Evolutionary conservation across 768 basidiomycete genomes (phyloP).

Genomic region (Sarcomyxa edulis): DNA sequence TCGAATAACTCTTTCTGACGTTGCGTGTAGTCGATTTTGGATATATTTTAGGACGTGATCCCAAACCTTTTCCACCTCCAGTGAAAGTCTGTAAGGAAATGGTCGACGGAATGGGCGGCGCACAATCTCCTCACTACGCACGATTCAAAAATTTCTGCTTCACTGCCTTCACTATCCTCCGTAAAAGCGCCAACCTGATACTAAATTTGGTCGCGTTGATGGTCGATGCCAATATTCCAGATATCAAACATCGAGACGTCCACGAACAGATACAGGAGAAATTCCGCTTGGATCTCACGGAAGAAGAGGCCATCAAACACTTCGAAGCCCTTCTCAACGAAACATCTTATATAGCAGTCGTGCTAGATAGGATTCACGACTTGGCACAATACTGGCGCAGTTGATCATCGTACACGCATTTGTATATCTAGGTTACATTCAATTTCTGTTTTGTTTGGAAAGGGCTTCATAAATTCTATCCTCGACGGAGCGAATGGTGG

Average conservation of each 20-base stretch:
- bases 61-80: constrained; percentile 95
- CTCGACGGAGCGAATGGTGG: constrained; percentile 55
- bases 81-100: constrained; percentile 99
- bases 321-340: constrained; percentile 93
- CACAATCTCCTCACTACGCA: constrained; percentile 89
- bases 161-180: constrained; percentile 94
- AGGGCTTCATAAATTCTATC: constrained; percentile 49
- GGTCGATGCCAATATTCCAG: constrained; percentile 97
- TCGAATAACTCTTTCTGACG: constrained; percentile 11
- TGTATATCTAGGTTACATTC: background rate
- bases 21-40: constrained; percentile 90
- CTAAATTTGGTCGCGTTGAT: constrained; percentile 94
- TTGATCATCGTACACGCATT: constrained; percentile 22
- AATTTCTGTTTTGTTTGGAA: constrained; percentile 1
- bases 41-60: constrained; percentile 95
- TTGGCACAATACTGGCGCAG: constrained; percentile 87
- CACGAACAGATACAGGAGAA: constrained; percentile 94
- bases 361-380: constrained; percentile 92
- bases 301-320: constrained; percentile 96
- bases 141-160: constrained; percentile 96
- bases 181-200: constrained; percentile 96
- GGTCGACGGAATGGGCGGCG: constrained; percentile 99
- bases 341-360: constrained; percentile 88
- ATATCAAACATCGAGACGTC: constrained; percentile 89
- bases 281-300: constrained; percentile 89